Conservation (phyloP, 768 basidiomycete genomes). For the Mycena alexandri region DNA sequence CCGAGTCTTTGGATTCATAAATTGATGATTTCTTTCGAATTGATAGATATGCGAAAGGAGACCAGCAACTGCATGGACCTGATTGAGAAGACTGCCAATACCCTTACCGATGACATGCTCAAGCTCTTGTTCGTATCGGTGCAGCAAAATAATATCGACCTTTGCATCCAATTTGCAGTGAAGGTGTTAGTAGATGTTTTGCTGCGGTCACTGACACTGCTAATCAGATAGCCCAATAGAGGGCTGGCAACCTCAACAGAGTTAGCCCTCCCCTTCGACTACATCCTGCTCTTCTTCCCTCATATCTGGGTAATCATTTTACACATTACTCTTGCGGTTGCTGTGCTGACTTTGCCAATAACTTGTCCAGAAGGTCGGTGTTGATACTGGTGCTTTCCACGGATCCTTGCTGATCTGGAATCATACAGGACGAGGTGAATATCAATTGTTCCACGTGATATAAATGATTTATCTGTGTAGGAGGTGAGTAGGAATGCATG, state of each 20-base stretch:
- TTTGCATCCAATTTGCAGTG: conserved; percentile 3
- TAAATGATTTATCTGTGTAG: neutral
- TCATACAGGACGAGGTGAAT: neutral
- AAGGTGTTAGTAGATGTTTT: neutral
- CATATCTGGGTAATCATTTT: neutral
- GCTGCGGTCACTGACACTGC: neutral
- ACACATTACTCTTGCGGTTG: neutral
- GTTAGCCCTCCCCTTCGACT: too few relatives aligned
- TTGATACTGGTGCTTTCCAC: too few relatives aligned
- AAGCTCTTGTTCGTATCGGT: too few relatives aligned
- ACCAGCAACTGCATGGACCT: neutral
- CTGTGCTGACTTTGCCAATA: too few relatives aligned
- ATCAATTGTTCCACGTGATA: neutral
- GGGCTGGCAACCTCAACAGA: too few relatives aligned
- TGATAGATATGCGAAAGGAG: conserved; percentile 4
- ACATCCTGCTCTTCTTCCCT: neutral
- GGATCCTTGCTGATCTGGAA: neutral
- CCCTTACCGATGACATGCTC: conserved; percentile 1
- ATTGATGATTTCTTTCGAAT: too few relatives aligned
- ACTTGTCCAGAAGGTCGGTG: too few relatives aligned
- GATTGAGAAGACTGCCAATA: conserved; percentile 3
- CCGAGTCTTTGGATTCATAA: neutral
- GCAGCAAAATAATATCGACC: conserved; percentile 7
- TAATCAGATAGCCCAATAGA: neutral
- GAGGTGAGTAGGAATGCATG: neutral